A percentile compares a stretch with the other conserved stretches of the same genome.
phyloP scores from a whole-genome alignment of 768 basidiomycete species.

The Termitomyces sp. region DNA sequence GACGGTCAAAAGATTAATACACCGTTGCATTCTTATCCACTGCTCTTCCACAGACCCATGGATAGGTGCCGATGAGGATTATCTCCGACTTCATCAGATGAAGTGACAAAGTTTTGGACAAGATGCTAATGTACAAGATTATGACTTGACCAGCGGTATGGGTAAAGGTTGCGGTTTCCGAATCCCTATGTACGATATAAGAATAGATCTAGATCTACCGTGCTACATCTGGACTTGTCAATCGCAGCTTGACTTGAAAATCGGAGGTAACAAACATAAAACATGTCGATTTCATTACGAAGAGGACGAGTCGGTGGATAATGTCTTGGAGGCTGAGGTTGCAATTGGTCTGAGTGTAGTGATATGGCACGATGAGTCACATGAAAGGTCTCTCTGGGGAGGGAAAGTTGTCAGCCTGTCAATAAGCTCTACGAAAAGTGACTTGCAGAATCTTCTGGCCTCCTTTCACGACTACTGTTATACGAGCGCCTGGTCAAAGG shows the following conservation, averaged over 20 bases:
- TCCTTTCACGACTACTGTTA: neutral
- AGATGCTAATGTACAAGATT: neutral
- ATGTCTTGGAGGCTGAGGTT: neutral
- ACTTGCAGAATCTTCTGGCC: conserved; percentile 3
- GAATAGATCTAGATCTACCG: neutral
- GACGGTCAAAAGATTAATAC: neutral
- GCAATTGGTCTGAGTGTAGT: neutral
- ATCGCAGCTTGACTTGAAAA: neutral
- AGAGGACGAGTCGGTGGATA: conserved; percentile 1
- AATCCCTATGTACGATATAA: neutral
- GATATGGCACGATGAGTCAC: neutral
- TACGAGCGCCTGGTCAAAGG: conserved; percentile 10
- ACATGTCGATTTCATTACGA: neutral
- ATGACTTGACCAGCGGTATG: neutral
- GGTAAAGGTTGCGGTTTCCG: neutral
- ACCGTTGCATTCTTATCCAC: neutral
- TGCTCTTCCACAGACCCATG: neutral
- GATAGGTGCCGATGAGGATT: neutral
- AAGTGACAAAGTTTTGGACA: neutral
- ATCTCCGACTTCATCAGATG: neutral
- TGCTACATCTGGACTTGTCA: neutral
- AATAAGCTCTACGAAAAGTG: neutral
- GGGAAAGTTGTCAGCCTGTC: neutral
- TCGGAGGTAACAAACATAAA: neutral
- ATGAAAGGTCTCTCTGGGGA: neutral